Base-by-base conservation (phyloP, 768 basidiomycete genomes). In the Leccinum ochraceum region DNA sequence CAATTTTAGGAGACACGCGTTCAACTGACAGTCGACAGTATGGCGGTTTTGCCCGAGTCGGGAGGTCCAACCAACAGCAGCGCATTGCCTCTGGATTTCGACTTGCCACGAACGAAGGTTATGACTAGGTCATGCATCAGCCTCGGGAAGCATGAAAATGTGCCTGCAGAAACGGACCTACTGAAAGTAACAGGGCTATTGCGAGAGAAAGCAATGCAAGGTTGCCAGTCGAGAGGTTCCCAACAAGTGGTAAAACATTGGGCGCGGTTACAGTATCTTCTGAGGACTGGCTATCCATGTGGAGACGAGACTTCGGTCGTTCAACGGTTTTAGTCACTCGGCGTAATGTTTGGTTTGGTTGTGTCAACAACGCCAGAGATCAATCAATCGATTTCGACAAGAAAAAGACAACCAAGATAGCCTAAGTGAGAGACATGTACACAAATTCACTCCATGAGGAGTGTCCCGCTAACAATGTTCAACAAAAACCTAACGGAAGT, bases 21-120 rank as follows among this genome's bases (percentile, higher is more conserved):
- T 8, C 34, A 20, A 80, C 86, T 64, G 62, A 90, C 92, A 62
- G 82, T 79, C 24, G 88, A 86, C 54, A 92, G 69, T 42, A 94
- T 85, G 20, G 90, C 80, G 1, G 92, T 94, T 77, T 94, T 94
- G 52, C 92, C 92, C 1, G 85, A 83, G 73, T 92, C 90, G 6
- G 86, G 80, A 42, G 86, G 78, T 2, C 92, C 92, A 3, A 90
- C 81, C n/a, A 94, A 77, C 4, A 94, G 73, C n/a, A 94, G 68
- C n/a, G 81, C 76, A 70, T 82, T 84, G 26, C 87, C 86, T 69
- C 74, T 77, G 1, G 81, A 73, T 48, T 71, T 76, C 7, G 82
- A 77, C 66, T 75, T 83, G 56, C 77, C 75, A 13, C 73, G 71
- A 50, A 70, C 77, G 22, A 83, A 73, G 37, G 83, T 67, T 13